A percentile compares a stretch with the other conserved stretches of the same genome.
Conservation (phyloP, 169 alveolate genomes). For the Plasmodium yoelii region DNA sequence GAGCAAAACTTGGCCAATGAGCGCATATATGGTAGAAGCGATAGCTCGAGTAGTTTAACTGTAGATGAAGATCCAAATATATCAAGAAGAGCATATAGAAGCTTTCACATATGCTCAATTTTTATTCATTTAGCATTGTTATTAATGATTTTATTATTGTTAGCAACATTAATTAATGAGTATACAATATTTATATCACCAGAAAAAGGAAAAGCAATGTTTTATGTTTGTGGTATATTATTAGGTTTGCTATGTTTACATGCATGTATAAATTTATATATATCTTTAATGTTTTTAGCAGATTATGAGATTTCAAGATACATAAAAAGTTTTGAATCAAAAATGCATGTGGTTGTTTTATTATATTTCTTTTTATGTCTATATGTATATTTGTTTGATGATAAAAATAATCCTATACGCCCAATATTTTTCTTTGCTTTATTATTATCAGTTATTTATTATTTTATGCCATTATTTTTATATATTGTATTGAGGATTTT, state of each 20-base stretch:
- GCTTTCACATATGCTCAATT: conserved; percentile 63
- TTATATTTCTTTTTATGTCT: conserved; percentile 30
- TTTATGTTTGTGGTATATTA: conserved; percentile 36
- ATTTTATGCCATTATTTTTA: conserved; percentile 67
- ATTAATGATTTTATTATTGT: conserved; percentile 33
- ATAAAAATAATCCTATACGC: conserved; percentile 1
- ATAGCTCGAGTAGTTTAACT: conserved; percentile 39
- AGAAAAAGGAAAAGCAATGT: conserved; percentile 20
- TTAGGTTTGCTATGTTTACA: conserved; percentile 39
- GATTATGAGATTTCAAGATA: conserved; percentile 39
- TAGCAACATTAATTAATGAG: conserved; percentile 42
- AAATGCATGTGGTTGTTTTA: conserved; percentile 44
- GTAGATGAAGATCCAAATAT: conserved; percentile 56
- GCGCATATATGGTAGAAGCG: conserved; percentile 19
- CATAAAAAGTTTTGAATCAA: conserved; percentile 34
- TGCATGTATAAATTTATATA: conserved; percentile 42
- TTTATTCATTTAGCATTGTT: conserved; percentile 59
- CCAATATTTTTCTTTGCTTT: conserved; percentile 26
- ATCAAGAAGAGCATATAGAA: conserved; percentile 68
- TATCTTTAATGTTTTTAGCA: conserved; percentile 14
- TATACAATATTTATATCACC: background rate
- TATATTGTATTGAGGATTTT: conserved; percentile 43
- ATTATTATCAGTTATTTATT: conserved; percentile 46
- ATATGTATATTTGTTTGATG: conserved; percentile 44
- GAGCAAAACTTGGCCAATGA: conserved; percentile 1